Evolutionary conservation across 2,329 filamentous ascomycete species (phyloP).

Genomic region (Rachicladosporium sp.): DNA sequence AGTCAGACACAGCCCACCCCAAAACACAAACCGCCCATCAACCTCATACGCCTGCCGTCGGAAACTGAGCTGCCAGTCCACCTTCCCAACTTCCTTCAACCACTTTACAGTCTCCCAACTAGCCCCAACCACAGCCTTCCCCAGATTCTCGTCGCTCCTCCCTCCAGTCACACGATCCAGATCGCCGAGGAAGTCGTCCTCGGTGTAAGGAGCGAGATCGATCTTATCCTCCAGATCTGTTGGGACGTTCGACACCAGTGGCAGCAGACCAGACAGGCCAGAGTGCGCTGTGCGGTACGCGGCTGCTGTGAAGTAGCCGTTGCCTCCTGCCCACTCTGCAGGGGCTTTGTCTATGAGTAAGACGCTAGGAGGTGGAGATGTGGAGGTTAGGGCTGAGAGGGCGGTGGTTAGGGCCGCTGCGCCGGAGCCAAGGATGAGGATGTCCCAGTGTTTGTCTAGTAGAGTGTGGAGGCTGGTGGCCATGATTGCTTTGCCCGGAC

Average conservation of each 20-base stretch:
- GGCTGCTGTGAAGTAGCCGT: slow-evolving; percentile 54
- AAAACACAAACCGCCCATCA: slow-evolving; percentile 50
- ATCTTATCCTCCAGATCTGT: slow-evolving; percentile 36
- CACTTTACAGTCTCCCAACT: slow-evolving; percentile 18
- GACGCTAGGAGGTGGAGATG: slow-evolving; percentile 22
- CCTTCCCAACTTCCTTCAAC: slow-evolving; percentile 14
- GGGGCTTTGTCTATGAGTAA: slow-evolving; percentile 50
- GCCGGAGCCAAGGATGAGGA: slow-evolving; percentile 49
- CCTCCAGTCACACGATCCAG: slow-evolving; percentile 45
- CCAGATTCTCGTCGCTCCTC: slow-evolving; percentile 39
- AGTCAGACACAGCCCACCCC: slow-evolving; percentile 52
- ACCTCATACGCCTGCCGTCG: slow-evolving; percentile 55
- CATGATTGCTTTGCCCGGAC: no score
- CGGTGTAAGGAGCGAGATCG: slow-evolving; percentile 47
- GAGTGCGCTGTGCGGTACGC: slow-evolving; percentile 47
- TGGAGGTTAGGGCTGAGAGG: slow-evolving; percentile 35
- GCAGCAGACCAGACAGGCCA: slow-evolving; percentile 46
- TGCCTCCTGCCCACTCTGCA: slow-evolving; percentile 48
- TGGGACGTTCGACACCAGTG: slow-evolving; percentile 49
- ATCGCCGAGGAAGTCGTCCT: slow-evolving; percentile 43
- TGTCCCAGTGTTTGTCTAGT: slow-evolving; percentile 16
- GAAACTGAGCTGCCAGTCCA: slow-evolving; percentile 41
- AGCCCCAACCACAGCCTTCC: slow-evolving; percentile 34
- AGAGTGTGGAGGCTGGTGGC: no score
- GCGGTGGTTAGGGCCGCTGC: slow-evolving; percentile 54